These are phyloP conservation scores for Pelagophyceae sp. DNA, from an alignment of 352 stramenopile genomes.

Conservation along the genomic window DNA sequence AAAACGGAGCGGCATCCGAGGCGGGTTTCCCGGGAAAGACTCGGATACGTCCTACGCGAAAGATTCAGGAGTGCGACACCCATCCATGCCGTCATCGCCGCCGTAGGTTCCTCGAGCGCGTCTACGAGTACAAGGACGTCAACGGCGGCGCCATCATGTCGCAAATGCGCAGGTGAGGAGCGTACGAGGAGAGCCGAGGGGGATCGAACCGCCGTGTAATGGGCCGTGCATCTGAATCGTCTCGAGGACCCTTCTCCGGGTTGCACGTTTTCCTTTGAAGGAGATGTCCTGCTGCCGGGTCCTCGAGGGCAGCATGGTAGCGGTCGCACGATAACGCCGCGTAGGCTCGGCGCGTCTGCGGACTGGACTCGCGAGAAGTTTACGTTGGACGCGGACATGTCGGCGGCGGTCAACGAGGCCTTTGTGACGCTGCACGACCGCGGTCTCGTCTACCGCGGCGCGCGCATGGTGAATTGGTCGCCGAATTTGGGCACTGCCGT, in stretches of 20 bases:
- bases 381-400: constrained; percentile 65
- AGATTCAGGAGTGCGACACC: no score
- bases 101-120: constrained; percentile 88
- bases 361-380: constrained; percentile 78
- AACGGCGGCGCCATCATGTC: constrained; percentile 67
- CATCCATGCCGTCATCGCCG: no score
- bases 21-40: no score
- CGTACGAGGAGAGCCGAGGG: no score
- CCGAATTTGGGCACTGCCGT: constrained; percentile 72
- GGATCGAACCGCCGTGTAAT: no score
- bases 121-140: constrained; percentile 93
- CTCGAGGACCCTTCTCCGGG: constrained; percentile 44
- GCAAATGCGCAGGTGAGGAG: constrained; percentile 70
- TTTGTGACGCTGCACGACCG: constrained; percentile 73
- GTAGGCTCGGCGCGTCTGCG: constrained; percentile 50
- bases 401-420: constrained; percentile 58
- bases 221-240: no score
- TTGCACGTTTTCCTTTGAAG: no score
- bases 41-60: constrained; percentile 60
- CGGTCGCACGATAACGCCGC: no score
- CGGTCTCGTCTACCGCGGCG: constrained; percentile 60
- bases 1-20: neutral
- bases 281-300: no score
- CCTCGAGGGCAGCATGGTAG: no score
- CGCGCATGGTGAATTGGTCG: constrained; percentile 83